Evolutionary conservation across 2,329 filamentous ascomycete genomes (phyloP).

Genomic region (Sarocladiaceae sp.): DNA sequence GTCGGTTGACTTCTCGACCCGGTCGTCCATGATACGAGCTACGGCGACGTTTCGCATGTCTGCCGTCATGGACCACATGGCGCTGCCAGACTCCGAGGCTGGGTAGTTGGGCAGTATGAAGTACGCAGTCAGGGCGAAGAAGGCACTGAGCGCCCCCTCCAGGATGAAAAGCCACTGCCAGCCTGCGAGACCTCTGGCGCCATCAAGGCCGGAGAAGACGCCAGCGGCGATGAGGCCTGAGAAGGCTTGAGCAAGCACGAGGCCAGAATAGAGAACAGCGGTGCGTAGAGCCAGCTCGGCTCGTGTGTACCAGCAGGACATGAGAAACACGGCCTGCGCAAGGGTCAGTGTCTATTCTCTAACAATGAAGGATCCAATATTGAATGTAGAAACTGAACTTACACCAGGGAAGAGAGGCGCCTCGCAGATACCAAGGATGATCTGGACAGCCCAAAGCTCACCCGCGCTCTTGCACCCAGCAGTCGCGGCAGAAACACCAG

Average conservation of each 20-base stretch:
- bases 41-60: slow-evolving; percentile 13
- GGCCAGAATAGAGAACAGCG: slow-evolving; percentile 18
- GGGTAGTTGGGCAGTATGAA: slow-evolving; percentile 12
- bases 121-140: slow-evolving; percentile 11
- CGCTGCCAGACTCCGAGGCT: slow-evolving; percentile 6
- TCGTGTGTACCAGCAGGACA: slow-evolving; percentile 20
- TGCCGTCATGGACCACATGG: slow-evolving; percentile 11
- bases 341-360: too few species aligned
- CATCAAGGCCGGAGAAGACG: slow-evolving; percentile 25
- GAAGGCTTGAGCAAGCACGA: slow-evolving; percentile 16
- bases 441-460: slow-evolving; percentile 12
- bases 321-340: slow-evolving; percentile 11
- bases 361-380: not conserved
- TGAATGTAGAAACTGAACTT: slow-evolving; percentile 1
- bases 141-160: slow-evolving; percentile 41
- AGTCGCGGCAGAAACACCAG: slow-evolving; percentile 12
- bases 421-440: slow-evolving; percentile 15
- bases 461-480: slow-evolving; percentile 23
- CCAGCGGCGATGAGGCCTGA: slow-evolving; percentile 17
- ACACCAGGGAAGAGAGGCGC: slow-evolving; percentile 15
- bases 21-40: slow-evolving; percentile 15
- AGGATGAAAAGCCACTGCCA: slow-evolving; percentile 65
- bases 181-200: slow-evolving; percentile 44
- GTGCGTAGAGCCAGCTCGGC: slow-evolving; percentile 18
- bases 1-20: slow-evolving; percentile 10